phyloP scores from a whole-genome alignment of 768 basidiomycete genomes.

The Strobilomyces confusus region DNA sequence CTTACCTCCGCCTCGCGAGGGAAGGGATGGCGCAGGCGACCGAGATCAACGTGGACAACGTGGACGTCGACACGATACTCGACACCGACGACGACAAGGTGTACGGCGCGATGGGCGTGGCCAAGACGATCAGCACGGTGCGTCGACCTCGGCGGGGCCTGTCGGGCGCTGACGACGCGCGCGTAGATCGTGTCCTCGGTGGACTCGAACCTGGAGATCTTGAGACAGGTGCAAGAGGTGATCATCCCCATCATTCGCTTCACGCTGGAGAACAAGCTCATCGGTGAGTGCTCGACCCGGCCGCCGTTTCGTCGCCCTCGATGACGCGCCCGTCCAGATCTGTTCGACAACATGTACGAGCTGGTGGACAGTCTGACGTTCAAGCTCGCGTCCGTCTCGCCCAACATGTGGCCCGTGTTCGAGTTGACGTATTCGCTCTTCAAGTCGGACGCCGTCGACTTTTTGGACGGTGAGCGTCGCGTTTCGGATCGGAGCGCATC shows the following conservation, averaged over 20 bases:
- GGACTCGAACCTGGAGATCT: conserved; percentile 67
- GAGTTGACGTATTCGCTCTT: conserved; percentile 79
- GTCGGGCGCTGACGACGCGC: neutral
- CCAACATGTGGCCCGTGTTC: conserved; percentile 84
- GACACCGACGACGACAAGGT: conserved; percentile 81
- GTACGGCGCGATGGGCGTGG: conserved; percentile 81
- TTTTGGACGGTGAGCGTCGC: conserved; percentile 64
- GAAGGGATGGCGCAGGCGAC: conserved; percentile 56
- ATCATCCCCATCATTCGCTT: conserved; percentile 73
- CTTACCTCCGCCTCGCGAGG: conserved; percentile 73
- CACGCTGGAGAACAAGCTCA: conserved; percentile 71
- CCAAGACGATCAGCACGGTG: conserved; percentile 81
- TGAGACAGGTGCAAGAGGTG: conserved; percentile 77
- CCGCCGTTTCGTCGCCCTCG: neutral
- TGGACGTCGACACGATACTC: conserved; percentile 55
- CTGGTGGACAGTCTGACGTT: conserved; percentile 82
- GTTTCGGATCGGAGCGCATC: neutral
- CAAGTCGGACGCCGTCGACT: conserved; percentile 81
- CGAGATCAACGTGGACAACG: conserved; percentile 44
- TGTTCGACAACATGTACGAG: conserved; percentile 86
- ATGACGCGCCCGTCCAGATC: conserved; percentile 45
- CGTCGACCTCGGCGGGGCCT: conserved; percentile 19
- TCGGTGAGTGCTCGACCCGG: conserved; percentile 53
- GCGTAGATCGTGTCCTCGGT: conserved; percentile 71
- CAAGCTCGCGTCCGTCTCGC: conserved; percentile 69